phyloP scores from a whole-genome alignment of 2,329 filamentous ascomycete genomes.

The Fusarium sp. region DNA sequence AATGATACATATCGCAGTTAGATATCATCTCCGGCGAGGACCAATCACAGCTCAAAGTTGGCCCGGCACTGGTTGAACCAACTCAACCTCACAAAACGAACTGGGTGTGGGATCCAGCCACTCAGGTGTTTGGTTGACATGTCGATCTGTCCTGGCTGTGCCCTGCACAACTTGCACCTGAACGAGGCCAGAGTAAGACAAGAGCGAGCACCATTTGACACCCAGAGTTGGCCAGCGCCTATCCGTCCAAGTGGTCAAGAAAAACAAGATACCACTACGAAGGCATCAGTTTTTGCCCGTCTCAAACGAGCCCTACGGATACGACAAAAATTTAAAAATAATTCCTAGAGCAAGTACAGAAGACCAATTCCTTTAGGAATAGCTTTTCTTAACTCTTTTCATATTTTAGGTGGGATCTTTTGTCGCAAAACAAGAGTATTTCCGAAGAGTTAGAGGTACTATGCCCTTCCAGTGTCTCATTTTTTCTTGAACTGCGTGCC shows the following conservation, averaged over 20 bases:
- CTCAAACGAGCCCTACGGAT: too few relatives aligned
- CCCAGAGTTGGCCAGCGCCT: conserved; percentile 34
- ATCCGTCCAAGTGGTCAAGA: conserved; percentile 13
- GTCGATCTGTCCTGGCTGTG: conserved; percentile 39
- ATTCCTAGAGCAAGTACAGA: too few relatives aligned
- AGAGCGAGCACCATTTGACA: conserved; percentile 29
- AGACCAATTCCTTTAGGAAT: too few relatives aligned
- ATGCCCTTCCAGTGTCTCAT: too few relatives aligned
- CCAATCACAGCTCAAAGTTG: conserved; percentile 35
- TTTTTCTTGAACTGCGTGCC: too few relatives aligned
- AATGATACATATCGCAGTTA: conserved; percentile 21
- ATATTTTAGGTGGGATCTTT: too few relatives aligned
- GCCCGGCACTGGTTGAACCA: not conserved
- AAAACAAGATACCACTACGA: too few relatives aligned
- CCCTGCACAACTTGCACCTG: conserved; percentile 42
- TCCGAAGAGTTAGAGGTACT: too few relatives aligned
- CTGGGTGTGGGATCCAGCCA: conserved; percentile 24
- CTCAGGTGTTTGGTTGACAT: conserved; percentile 29
- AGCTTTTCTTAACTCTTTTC: too few relatives aligned
- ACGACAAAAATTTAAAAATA: too few relatives aligned
- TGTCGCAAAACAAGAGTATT: too few relatives aligned
- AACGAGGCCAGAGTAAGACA: conserved; percentile 28
- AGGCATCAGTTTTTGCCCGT: too few relatives aligned
- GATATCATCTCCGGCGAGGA: conserved; percentile 19
- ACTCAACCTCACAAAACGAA: not conserved